Base-by-base conservation (phyloP, 2,329 filamentous ascomycete species). In the Calycina herbarum region DNA sequence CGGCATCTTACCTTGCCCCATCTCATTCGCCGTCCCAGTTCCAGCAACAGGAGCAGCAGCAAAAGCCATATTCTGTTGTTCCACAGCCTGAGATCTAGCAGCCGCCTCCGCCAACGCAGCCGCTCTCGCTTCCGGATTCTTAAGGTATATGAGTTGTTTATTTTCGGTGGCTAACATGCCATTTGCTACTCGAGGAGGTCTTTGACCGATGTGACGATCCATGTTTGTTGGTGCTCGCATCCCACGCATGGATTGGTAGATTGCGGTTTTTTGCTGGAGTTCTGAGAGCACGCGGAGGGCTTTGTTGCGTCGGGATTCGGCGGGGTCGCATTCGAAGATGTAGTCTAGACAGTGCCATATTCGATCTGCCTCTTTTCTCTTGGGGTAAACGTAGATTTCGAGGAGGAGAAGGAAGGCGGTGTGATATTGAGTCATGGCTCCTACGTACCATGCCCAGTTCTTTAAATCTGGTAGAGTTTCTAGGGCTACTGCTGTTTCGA, bases 311-410 rank as follows among this genome's bases (percentile, higher is more conserved):
- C 82, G 82, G 13, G 82, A 76, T 54, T 85, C 75, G 40, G 80
- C 76, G 5, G 81, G 74, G 38, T 89, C 82, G 33, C 88, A 78
- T 61, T 86, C 84, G 74, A 92, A 93, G 29, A 91, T 86, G 73
- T 87, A 93, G 73, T 93, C 89, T 31, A 92, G 79, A 71, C 87
- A 89, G 40, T 80, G 78, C 89, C 90, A 92, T 65, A 92, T 89
- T 8, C 89, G 83, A 29, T 85, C 82, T 1, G 86, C 86, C 67
- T 90, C 83, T 61, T 81, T 81, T 38, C 70, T 67, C 24, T 72
- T 59, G 8, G 75, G 74, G 54, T 74, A 71, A 62, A 82, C 78
- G 73, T 87, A 89, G 3, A 92, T 78, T 73, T 93, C 89, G 27
- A 86, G 84, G 6, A 91, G 81, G 27, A 94, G 79, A 0, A 93